Percentiles rank a stretch among this genome's conserved stretches.
phyloP scores from a whole-genome alignment of 345 rosid genomes.

The Turnera subulata region DNA sequence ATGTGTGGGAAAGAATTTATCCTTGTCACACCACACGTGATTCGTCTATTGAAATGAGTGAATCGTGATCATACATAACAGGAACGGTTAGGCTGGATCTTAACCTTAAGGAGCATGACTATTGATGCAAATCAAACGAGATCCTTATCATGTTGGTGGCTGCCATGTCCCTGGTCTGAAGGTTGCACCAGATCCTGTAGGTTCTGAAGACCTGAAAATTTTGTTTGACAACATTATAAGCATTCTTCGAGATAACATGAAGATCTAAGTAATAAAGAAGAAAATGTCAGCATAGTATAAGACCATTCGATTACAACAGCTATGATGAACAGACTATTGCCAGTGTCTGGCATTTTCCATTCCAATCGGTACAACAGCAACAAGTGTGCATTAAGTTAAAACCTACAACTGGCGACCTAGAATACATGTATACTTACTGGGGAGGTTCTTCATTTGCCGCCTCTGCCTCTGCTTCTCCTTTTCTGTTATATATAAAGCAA shows the following conservation, averaged over 20 bases:
- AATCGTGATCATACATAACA: too few species aligned
- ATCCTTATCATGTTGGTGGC: conserved; percentile 58
- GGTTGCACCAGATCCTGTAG: conserved; percentile 79
- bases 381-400: neutral
- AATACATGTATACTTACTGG: conserved; percentile 31
- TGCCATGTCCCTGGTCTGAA: conserved; percentile 96
- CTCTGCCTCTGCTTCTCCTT: conserved; percentile 21
- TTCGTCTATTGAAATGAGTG: neutral
- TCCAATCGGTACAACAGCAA: neutral
- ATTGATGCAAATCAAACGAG: neutral
- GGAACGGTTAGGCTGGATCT: neutral
- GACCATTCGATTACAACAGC: too few species aligned
- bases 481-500: conserved; percentile 23
- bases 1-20: conserved; percentile 6
- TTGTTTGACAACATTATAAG: too few species aligned
- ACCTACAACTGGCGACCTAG: neutral
- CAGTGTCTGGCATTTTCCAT: neutral
- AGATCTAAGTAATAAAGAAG: too few species aligned
- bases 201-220: conserved; percentile 63
- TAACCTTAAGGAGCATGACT: neutral
- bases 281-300: too few species aligned
- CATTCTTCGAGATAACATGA: too few species aligned
- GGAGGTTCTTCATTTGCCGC: conserved; percentile 32
- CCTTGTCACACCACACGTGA: neutral
- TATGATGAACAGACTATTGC: too few species aligned